These are phyloP conservation scores for Backusella morwellensis DNA, from an alignment of 192 early-diverging fungal species.

Conservation along the genomic window DNA sequence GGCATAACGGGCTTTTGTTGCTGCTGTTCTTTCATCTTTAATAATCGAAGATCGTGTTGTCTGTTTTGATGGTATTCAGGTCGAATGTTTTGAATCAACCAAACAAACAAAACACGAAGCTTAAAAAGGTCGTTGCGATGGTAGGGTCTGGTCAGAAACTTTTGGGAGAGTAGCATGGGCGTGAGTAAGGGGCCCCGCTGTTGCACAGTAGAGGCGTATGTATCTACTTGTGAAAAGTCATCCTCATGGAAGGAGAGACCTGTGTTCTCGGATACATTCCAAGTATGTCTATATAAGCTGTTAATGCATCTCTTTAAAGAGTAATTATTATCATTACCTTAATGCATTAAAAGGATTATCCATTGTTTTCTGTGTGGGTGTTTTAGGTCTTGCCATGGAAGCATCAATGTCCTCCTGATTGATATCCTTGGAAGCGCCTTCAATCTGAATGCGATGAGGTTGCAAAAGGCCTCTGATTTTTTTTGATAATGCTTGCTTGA, in stretches of 20 bases:
- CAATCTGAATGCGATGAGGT: conserved; percentile 19
- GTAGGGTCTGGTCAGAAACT: conserved; percentile 67
- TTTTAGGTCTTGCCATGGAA: conserved; percentile 15
- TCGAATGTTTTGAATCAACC: conserved; percentile 67
- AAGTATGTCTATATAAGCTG: background rate
- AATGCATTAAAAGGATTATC: conserved; percentile 26
- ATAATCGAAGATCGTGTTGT: conserved; percentile 8
- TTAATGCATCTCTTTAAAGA: too few relatives aligned
- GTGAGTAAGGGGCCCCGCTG: conserved; percentile 58
- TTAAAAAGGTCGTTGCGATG: conserved; percentile 51
- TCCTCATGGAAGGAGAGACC: conserved; percentile 1
- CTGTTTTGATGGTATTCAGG: conserved; percentile 11
- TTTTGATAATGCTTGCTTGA: conserved; percentile 17
- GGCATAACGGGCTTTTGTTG: background rate
- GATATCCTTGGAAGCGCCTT: conserved; percentile 17
- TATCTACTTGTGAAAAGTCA: conserved; percentile 64
- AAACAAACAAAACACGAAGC: conserved; percentile 63
- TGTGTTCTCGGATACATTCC: background rate
- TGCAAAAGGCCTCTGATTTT: conserved; percentile 20
- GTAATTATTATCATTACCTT: conserved; percentile 13
- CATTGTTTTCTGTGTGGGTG: conserved; percentile 3
- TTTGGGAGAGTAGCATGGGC: conserved; percentile 56
- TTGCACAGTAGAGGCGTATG: conserved; percentile 63
- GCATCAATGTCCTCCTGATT: conserved; percentile 12
- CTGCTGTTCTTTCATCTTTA: background rate